Percentiles rank a stretch among this genome's conserved stretches.
phyloP scores from a whole-genome alignment of 2,329 filamentous ascomycete genomes.

The Clonostachys byssicola region DNA sequence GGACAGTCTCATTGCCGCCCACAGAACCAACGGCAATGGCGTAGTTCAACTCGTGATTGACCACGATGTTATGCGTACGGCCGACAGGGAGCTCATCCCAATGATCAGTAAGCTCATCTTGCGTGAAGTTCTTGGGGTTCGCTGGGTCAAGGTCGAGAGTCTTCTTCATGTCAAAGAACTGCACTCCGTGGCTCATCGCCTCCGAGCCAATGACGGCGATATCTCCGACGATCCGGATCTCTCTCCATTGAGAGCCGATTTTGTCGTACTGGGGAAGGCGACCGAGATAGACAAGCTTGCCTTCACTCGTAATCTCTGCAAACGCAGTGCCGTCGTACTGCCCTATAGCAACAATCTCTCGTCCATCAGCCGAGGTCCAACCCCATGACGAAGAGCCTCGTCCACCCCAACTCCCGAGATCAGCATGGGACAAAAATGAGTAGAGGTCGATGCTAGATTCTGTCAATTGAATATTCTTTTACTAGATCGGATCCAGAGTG shows the following conservation, averaged over 20 bases:
- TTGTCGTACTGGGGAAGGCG: slow-evolving; percentile 29
- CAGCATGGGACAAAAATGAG: slow-evolving; percentile 49
- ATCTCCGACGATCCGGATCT: slow-evolving; percentile 25
- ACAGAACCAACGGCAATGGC: slow-evolving; percentile 36
- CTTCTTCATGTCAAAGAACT: slow-evolving; percentile 59
- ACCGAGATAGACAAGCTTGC: slow-evolving; percentile 36
- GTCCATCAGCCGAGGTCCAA: slow-evolving; percentile 33
- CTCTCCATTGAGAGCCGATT: slow-evolving; percentile 28
- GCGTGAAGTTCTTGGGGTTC: slow-evolving; percentile 20
- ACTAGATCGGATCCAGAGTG: background rate
- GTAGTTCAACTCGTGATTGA: slow-evolving; percentile 38
- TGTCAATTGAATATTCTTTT: background rate
- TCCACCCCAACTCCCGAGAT: slow-evolving; percentile 38
- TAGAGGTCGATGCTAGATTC: slow-evolving; percentile 35
- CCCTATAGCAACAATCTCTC: slow-evolving; percentile 38
- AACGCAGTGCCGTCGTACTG: slow-evolving; percentile 40
- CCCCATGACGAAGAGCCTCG: slow-evolving; percentile 33
- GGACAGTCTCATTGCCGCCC: slow-evolving; percentile 19
- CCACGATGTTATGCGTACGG: slow-evolving; percentile 47
- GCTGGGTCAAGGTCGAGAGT: slow-evolving; percentile 36
- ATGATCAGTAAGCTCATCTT: slow-evolving; percentile 21
- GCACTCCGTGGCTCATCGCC: slow-evolving; percentile 46
- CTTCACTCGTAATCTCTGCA: slow-evolving; percentile 32
- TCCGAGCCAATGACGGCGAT: slow-evolving; percentile 27
- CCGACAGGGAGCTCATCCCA: slow-evolving; percentile 22